These are phyloP conservation scores for Sesbania bispinosa DNA, from an alignment of 306 rosid species.

Conservation along the genomic window DNA sequence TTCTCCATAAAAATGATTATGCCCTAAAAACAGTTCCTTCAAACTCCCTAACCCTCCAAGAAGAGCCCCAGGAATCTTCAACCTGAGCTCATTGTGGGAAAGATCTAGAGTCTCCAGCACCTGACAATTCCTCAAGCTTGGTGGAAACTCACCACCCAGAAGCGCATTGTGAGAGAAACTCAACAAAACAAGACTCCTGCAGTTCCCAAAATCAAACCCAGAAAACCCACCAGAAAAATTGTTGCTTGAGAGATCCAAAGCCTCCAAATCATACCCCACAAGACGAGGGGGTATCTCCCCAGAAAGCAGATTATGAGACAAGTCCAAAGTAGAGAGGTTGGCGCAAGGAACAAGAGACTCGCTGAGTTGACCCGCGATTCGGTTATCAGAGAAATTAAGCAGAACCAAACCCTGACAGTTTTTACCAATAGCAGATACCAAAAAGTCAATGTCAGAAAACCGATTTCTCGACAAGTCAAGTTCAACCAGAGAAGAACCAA, in stretches of 20 bases:
- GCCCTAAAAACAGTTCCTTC: slow-evolving; percentile 43
- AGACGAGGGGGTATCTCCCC: slow-evolving; percentile 43
- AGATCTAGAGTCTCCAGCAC: slow-evolving; percentile 51
- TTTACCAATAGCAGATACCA: slow-evolving; percentile 17
- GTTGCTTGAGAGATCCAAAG: slow-evolving; percentile 60
- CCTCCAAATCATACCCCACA: slow-evolving; percentile 34
- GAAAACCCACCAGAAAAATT: slow-evolving; percentile 47
- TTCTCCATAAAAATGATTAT: slow-evolving; percentile 45
- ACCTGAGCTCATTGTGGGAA: slow-evolving; percentile 42
- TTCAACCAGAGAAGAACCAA: slow-evolving; percentile 35
- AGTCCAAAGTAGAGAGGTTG: slow-evolving; percentile 42
- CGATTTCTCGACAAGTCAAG: slow-evolving; percentile 55
- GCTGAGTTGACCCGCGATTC: slow-evolving; percentile 42
- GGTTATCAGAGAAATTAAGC: slow-evolving; percentile 51
- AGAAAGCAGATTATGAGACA: slow-evolving; percentile 45
- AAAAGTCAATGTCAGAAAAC: slow-evolving; percentile 33
- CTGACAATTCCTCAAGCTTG: slow-evolving; percentile 36
- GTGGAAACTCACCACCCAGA: slow-evolving; percentile 39
- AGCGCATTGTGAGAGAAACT: slow-evolving; percentile 41
- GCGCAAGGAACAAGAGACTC: slow-evolving; percentile 23
- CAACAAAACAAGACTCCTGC: slow-evolving; percentile 43
- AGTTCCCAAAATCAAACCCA: slow-evolving; percentile 37
- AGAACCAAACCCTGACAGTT: slow-evolving; percentile 34
- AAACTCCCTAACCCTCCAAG: slow-evolving; percentile 42
- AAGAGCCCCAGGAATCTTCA: slow-evolving; percentile 44